Evolutionary conservation across 192 early-diverging fungal species (phyloP), one percentile per base, ranked within the genome.

Genomic region (Chytriomyces sp.): DNA sequence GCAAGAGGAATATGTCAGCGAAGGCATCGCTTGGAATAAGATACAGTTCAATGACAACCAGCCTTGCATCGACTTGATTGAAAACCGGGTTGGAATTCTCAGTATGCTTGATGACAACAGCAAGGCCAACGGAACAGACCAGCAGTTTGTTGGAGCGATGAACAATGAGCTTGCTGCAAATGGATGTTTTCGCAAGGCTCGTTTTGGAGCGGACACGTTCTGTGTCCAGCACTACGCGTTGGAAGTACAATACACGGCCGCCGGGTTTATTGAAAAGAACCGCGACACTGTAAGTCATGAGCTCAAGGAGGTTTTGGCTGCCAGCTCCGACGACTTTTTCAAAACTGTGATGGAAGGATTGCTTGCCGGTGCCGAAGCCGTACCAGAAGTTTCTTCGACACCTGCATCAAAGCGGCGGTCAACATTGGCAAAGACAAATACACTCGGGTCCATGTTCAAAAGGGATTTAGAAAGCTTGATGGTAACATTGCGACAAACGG

Each of bases 1-100:
- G 80, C 95, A 97, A 82, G 94, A 96, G 75, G 94, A 96, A 70
- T 96, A 96, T 65, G 91, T 91, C 26, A 84, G 85, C 38, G 78
- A 80, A 44, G 64, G 64, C 10, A 81, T 80, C 34, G 78, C 32
- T 4, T 80, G 78, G 78, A 73, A 17, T 10, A 59, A 90, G 88
- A 97, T 97, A 69, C 85, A 91, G 59, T 97, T 93, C 78, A 95
- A 94, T 80, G 94, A 97, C 84, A 97, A 97, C 81, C 93, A 94
- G 80, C 81, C 94, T 33, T 93, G 96, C 60, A 94, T 93, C 77
- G 95, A 97, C 52, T 82, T 97, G 33, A 97, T 97, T 63, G 94
- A 80, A 70, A 33, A 91, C 77, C 89, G 89, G 64, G 61, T 34
- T 17, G 96, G 96, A 62, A 94, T 98, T 39, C 81, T 98, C 28